phyloP scores from a whole-genome alignment of 176 grass and related monocot genomes.

The Hordeum marinum region DNA sequence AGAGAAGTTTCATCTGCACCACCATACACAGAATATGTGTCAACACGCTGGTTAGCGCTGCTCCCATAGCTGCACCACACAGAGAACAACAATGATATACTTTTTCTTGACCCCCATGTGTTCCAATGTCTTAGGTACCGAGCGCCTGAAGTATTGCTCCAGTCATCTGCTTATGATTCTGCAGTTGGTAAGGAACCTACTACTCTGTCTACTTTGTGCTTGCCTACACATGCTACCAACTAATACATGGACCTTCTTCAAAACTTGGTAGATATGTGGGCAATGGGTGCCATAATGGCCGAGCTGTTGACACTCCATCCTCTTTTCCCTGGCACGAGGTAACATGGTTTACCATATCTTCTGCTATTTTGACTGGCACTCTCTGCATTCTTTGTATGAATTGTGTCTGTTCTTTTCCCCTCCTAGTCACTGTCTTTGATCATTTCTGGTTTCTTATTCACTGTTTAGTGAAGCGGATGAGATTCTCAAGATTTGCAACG shows the following conservation, averaged over 20 bases:
- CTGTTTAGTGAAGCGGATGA: conserved; percentile 83
- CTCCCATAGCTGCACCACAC: neutral
- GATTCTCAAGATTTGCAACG: conserved; percentile 90
- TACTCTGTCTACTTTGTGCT: conserved; percentile 35
- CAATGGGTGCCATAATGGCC: conserved; percentile 99
- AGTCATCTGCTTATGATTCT: conserved; percentile 85
- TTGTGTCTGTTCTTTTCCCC: neutral
- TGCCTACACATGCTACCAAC: neutral
- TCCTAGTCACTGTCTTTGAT: conserved; percentile 10
- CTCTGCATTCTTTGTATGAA: neutral
- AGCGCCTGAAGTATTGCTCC: conserved; percentile 94
- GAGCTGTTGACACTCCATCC: conserved; percentile 91
- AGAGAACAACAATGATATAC: neutral
- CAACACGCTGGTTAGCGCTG: conserved; percentile 75
- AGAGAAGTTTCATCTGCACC: conserved; percentile 81
- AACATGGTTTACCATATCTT: conserved; percentile 27
- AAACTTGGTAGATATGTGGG: conserved; percentile 89
- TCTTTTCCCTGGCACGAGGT: conserved; percentile 97
- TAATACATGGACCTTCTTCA: conserved; percentile 25
- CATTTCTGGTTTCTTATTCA: conserved; percentile 12
- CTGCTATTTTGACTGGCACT: neutral
- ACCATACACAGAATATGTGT: conserved; percentile 99
- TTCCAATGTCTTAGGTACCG: conserved; percentile 70
- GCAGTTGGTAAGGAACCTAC: conserved; percentile 70
- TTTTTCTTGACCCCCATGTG: conserved; percentile 22